Evolutionary conservation across 805 yeast genomes (phyloP), one percentile per base, ranked within the genome.

Genomic region (Metschnikowia cubensis): DNA sequence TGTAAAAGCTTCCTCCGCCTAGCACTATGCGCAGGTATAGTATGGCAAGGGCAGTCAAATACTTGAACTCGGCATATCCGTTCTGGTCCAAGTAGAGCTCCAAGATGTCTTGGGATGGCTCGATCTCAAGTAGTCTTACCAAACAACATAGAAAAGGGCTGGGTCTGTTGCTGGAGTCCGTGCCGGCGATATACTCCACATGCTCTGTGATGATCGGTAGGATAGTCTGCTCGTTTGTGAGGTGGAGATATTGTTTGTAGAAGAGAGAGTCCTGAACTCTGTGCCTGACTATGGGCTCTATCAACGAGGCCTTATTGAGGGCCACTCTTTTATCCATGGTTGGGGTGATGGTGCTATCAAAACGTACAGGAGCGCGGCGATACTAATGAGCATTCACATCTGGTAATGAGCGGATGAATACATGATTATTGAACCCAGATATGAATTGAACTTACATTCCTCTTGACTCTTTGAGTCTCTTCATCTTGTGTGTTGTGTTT

Each of bases 91-190:
- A 67, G 54, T 80, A 76, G 48, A 82, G 76, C 15, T 69, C 61
- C 2, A 87, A 61, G 4, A 88, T 80, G 4, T 81, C 87, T 10
- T 61, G 59, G 1, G 75, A 59, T 0, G 97, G 97, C 53, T 81
- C 81, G 15, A 94, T 66, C 64, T 92, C 96, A 4, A 91, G 72
- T 50, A 92, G 63, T 55, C 92, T 82, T 60, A 89, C 80, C 33
- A 89, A 65, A 41, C 96, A 74, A 60, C 96, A 84, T n/a, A 88
- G 62, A 58, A 89, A 89, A 13, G 83, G 84, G 15, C 86, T 73
- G 0, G 95, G 94, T 52, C 81, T 67, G 32, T 82, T 81, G 20
- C 69, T 70, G 14, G 74, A 69, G 45, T 77, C 79, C n/a, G 78
- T 68, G 0, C 87, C 84, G 0, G 89, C 92, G 4, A 88, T 65